A percentile compares a stretch with the other conserved stretches of the same genome.
These are phyloP conservation scores for Vaccinium darrowii DNA, from an alignment of 148 eudicot species.

Conservation along the genomic window DNA sequence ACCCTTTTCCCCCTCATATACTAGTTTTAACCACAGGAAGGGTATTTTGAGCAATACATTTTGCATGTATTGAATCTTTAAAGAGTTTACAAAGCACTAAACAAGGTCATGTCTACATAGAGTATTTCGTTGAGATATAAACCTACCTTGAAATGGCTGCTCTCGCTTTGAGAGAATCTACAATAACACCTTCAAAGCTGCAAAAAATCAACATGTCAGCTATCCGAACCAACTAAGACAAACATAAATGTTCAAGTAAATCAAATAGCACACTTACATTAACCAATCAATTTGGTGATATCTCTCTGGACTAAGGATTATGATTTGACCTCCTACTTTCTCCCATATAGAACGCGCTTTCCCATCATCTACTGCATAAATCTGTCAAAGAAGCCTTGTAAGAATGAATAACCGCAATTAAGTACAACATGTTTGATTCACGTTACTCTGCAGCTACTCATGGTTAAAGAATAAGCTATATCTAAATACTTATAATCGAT, in stretches of 20 bases:
- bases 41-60: background rate
- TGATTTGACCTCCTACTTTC: slow-evolving; percentile 69
- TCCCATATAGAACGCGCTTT: slow-evolving; percentile 66
- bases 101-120: background rate
- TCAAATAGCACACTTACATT: slow-evolving; percentile 62
- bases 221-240: slow-evolving; percentile 20
- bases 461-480: background rate
- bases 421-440: background rate
- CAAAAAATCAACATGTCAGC: slow-evolving; percentile 24
- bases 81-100: background rate
- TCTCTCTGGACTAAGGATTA: slow-evolving; percentile 59
- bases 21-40: background rate
- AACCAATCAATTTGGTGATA: slow-evolving; percentile 82
- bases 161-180: slow-evolving; percentile 74
- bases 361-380: slow-evolving; percentile 74
- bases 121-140: background rate
- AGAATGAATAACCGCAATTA: background rate
- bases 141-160: slow-evolving; percentile 72
- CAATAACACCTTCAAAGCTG: slow-evolving; percentile 93
- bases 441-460: background rate
- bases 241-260: slow-evolving; percentile 26
- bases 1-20: background rate
- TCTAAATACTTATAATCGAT: background rate
- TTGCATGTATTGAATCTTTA: background rate
- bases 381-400: slow-evolving; percentile 38